Percentiles rank a stretch among this genome's conserved stretches.
These are phyloP conservation scores for Chlorella sp. DNA, from an alignment of 139 green algal genomes.

Conservation along the genomic window DNA sequence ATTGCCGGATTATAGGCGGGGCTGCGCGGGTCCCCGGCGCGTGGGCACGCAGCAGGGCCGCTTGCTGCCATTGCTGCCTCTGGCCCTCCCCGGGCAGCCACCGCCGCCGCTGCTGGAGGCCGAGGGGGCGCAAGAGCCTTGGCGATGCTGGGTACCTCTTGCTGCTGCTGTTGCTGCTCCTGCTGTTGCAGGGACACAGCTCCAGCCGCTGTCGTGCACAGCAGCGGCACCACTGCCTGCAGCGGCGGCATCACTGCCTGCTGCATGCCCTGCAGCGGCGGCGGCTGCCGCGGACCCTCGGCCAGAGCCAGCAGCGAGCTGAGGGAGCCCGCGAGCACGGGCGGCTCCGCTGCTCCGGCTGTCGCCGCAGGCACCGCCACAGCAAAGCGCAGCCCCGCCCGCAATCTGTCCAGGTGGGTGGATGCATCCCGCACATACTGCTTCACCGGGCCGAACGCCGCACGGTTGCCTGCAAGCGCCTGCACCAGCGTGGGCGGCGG, in stretches of 20 bases:
- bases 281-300: too few relatives aligned
- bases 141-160: neutral
- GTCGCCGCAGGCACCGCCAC: neutral
- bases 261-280: too few relatives aligned
- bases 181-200: neutral
- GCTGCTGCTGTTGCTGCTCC: neutral
- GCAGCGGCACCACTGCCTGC: neutral
- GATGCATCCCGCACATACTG: conserved; percentile 10
- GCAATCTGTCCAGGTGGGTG: conserved; percentile 6
- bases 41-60: neutral
- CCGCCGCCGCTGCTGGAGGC: neutral
- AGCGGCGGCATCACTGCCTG: conserved; percentile 2
- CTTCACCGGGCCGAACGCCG: conserved; percentile 11
- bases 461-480: neutral
- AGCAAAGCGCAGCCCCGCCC: neutral
- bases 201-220: neutral
- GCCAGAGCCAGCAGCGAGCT: too few relatives aligned
- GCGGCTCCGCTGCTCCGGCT: neutral
- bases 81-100: neutral
- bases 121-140: too few relatives aligned
- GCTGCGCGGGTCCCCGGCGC: conserved; percentile 17
- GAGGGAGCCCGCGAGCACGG: too few relatives aligned
- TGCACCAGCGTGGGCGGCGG: neutral
- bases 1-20: conserved; percentile 16
- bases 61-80: neutral